A percentile compares a stretch with the other conserved stretches of the same genome.
Evolutionary conservation across 176 grass and related monocot genomes (phyloP).

Genomic region (Otatea glauca): DNA sequence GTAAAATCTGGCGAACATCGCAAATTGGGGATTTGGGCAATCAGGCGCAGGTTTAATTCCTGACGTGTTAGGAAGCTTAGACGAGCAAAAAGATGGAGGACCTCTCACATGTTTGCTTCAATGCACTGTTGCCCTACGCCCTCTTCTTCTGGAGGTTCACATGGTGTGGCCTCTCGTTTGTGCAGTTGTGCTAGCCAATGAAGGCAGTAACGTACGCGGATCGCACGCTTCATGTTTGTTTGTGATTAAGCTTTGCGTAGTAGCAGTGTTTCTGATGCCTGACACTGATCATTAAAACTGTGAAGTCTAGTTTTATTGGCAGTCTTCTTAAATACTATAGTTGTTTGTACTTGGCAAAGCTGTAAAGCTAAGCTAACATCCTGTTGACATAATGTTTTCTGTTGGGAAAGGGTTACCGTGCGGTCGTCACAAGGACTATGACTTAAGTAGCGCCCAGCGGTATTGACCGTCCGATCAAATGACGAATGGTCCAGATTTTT

Average conservation of each 20-base stretch:
- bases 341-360: background rate
- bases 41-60: background rate
- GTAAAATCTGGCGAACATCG: background rate
- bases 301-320: background rate
- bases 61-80: background rate
- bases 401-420: no score
- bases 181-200: background rate
- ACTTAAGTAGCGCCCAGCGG: no score
- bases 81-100: background rate
- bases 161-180: slow-evolving; percentile 16
- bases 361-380: background rate
- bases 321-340: background rate
- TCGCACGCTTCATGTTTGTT: slow-evolving; percentile 10
- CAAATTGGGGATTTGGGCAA: background rate
- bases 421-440: no score
- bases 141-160: slow-evolving; percentile 5
- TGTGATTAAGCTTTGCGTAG: background rate
- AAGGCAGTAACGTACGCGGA: background rate
- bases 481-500: no score
- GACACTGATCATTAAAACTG: background rate
- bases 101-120: slow-evolving; percentile 10
- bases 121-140: background rate
- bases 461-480: no score
- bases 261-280: background rate
- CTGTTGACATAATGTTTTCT: background rate